phyloP scores from a whole-genome alignment of 352 stramenopile genomes.

The Thalassiosira ordinaria region DNA sequence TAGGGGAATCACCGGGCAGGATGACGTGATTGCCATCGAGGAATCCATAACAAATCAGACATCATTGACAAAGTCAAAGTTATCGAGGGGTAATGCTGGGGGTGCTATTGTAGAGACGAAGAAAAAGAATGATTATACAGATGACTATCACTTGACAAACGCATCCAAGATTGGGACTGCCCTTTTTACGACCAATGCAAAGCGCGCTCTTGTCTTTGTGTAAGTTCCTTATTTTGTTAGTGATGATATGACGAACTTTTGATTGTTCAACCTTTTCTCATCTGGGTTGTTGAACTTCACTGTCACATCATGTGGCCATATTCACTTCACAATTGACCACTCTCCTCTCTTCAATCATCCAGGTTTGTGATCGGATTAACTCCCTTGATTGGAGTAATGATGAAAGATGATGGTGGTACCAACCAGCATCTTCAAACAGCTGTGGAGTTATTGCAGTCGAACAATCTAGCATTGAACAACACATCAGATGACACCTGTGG shows the following conservation, averaged over 20 bases:
- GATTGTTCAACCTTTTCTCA: no score
- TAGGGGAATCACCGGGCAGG: conserved; percentile 5
- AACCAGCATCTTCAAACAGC: conserved; percentile 35
- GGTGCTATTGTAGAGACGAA: no score
- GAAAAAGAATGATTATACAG: conserved; percentile 26
- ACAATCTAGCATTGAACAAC: conserved; percentile 57
- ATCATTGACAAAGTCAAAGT: no score
- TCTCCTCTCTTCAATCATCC: conserved; percentile 1
- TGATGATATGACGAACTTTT: no score
- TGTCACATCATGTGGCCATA: conserved; percentile 7
- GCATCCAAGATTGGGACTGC: conserved; percentile 80
- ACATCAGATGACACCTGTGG: conserved; percentile 55
- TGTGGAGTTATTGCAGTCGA: conserved; percentile 63
- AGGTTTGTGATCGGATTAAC: conserved; percentile 47
- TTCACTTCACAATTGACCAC: conserved; percentile 8
- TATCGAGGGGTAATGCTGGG: no score
- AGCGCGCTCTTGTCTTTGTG: conserved; percentile 66
- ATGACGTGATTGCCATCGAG: conserved; percentile 24
- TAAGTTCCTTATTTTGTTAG: conserved; percentile 43
- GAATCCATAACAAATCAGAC: no score
- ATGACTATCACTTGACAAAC: conserved; percentile 68
- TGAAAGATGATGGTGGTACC: conserved; percentile 30
- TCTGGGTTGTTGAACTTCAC: no score
- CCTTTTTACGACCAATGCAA: conserved; percentile 74
- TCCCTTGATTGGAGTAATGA: conserved; percentile 22